Evolutionary conservation across 176 grass and related monocot species (phyloP), one percentile per base, ranked within the genome.

Genomic region (Eremochloa ophiuroides): DNA sequence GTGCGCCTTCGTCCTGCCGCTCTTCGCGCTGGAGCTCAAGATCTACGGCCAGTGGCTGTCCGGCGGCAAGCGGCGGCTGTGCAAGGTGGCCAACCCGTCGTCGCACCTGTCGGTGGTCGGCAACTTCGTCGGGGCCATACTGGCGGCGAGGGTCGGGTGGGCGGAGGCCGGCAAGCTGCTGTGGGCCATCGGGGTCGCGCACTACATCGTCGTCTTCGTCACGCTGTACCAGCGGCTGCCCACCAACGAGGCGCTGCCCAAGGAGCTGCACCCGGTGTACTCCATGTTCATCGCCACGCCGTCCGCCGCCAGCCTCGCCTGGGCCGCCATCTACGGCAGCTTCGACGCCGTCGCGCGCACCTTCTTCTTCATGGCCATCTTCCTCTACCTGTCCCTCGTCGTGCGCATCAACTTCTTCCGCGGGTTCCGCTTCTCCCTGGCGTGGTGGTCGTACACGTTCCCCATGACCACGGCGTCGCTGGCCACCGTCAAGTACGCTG

Each of bases 251-350:
- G 84, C 95, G 31, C 81, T 98, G 53, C 92, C 95, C 38, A 98
- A 88, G 92, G 95, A 98, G 88, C 75, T 95, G 66, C 95, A 98
- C 89, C 95, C 95, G 3, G 95, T 93, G 29, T 98, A 98, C 83
- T 98, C 95, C 77, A 95, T 98, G 95, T 98, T 98, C 89, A 94
- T 98, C 65, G 95, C 95, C 66, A 98, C 95, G 76, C 95, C 95
- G 10, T 94, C 95, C 33, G 95, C 95, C 3, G 92, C 95, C 25
- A 89, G 95, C 90, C 90, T 98, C 83, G 88, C 95, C 2, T 98
- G 95, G 95, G 71, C 56, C 48, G 67, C 92, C 10, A 87, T 98
- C 76, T 98, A 98, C 81, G 92, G 95, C 31, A 73, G 80, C 74
- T 98, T 94, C 85, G 95, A 98, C 78, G 83, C 86, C 80, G 90